phyloP scores from a whole-genome alignment of 345 rosid species.

The Lepidium africanum region DNA sequence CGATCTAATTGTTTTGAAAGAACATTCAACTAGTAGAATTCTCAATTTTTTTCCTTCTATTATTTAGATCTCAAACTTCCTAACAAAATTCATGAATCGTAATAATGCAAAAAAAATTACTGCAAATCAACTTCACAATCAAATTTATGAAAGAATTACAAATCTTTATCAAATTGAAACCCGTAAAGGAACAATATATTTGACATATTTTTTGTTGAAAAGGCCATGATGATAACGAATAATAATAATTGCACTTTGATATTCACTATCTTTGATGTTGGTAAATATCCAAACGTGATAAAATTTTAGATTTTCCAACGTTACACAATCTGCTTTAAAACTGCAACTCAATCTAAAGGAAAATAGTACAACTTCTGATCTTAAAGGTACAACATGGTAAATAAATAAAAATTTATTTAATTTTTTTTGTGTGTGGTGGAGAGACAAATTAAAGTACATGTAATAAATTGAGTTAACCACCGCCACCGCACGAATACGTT shows the following conservation, averaged over 20 bases:
- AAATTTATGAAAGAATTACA: too few species aligned
- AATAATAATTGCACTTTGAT: not conserved
- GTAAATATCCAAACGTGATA: not conserved
- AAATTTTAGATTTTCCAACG: not conserved
- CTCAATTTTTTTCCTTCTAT: too few species aligned
- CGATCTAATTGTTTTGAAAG: too few species aligned
- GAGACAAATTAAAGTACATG: slow-evolving; percentile 25
- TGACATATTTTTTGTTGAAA: not conserved
- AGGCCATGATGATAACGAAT: not conserved
- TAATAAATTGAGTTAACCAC: slow-evolving; percentile 20
- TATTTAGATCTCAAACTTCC: too few species aligned
- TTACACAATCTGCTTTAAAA: slow-evolving; percentile 5
- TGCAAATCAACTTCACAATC: too few species aligned
- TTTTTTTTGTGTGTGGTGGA: not conserved
- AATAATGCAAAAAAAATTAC: too few species aligned
- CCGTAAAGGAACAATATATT: too few species aligned
- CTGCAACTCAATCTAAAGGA: not conserved
- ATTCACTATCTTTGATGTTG: not conserved
- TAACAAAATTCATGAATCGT: too few species aligned
- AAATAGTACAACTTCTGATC: slow-evolving; percentile 9
- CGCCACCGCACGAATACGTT: slow-evolving; percentile 32
- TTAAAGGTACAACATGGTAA: slow-evolving; percentile 3
- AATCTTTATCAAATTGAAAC: too few species aligned
- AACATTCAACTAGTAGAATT: too few species aligned
- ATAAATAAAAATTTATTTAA: not conserved